phyloP scores from a whole-genome alignment of 257 asterid species.

The Paraleonurus japonicus region DNA sequence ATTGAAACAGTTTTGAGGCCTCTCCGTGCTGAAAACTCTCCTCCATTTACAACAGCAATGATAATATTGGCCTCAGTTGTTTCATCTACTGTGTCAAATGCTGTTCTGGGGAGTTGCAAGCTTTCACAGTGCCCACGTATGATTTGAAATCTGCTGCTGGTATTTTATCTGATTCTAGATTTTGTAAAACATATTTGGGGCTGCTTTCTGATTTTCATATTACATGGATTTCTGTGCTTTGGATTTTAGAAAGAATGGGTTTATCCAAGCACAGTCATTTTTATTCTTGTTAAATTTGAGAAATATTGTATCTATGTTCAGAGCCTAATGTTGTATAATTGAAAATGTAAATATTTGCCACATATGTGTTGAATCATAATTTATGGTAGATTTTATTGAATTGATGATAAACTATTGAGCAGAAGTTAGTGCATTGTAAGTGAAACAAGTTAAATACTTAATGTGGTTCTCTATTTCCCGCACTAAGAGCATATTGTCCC shows the following conservation, averaged over 20 bases:
- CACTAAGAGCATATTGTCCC: slow-evolving; percentile 11
- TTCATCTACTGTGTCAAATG: slow-evolving; percentile 97
- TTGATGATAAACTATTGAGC: not conserved
- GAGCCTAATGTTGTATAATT: slow-evolving; percentile 3
- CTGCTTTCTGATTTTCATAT: slow-evolving; percentile 18
- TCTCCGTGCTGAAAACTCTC: slow-evolving; percentile 96
- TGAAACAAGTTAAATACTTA: not conserved
- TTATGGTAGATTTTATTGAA: slow-evolving; percentile 1
- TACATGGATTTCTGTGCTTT: slow-evolving; percentile 5
- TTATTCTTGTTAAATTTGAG: slow-evolving; percentile 3
- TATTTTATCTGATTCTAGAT: slow-evolving; percentile 77
- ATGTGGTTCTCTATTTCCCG: not conserved
- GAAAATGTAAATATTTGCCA: not conserved
- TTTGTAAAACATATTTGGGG: slow-evolving; percentile 28
- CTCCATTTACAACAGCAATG: slow-evolving; percentile 99
- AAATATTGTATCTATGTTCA: not conserved
- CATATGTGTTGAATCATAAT: not conserved
- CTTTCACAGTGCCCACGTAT: slow-evolving; percentile 98
- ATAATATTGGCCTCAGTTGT: slow-evolving; percentile 96
- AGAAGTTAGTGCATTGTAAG: slow-evolving; percentile 15
- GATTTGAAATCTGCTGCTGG: slow-evolving; percentile 99
- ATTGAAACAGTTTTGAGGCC: slow-evolving; percentile 98
- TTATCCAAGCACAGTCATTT: not conserved
- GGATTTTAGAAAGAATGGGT: not conserved
- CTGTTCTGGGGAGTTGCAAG: slow-evolving; percentile 97